Evolutionary conservation across 2,329 filamentous ascomycete genomes (phyloP).

Genomic region (Rutstroemia sp.): DNA sequence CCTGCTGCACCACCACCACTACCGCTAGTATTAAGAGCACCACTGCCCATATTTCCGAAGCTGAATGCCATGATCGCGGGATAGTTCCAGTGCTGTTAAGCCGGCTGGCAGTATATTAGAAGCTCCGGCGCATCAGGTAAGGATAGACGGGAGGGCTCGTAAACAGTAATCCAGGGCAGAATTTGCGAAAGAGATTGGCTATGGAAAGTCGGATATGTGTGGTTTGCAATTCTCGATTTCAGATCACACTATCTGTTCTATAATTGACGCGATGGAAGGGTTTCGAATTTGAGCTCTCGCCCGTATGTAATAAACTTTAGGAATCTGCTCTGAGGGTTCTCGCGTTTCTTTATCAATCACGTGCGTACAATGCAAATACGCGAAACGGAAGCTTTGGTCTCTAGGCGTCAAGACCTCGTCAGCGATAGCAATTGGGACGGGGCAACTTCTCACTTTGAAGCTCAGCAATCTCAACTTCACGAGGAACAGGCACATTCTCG

Average conservation of each 20-base stretch:
- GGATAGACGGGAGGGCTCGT: constrained; percentile 7
- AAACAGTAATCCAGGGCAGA: neutral
- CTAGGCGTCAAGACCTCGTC: constrained; percentile 11
- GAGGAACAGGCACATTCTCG: no score
- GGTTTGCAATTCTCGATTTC: neutral
- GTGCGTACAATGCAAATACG: neutral
- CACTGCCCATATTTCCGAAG: constrained; percentile 43
- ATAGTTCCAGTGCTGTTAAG: constrained; percentile 31
- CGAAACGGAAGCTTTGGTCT: constrained; percentile 4
- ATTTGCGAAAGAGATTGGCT: neutral
- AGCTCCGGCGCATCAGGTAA: constrained; percentile 23
- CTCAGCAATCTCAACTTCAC: neutral
- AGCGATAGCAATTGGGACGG: constrained; percentile 8
- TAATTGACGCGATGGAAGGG: neutral
- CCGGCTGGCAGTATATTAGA: constrained; percentile 28
- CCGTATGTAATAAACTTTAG: neutral
- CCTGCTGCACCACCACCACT: constrained; percentile 34
- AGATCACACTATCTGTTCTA: neutral
- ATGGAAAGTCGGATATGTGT: neutral
- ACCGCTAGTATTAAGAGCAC: constrained; percentile 38
- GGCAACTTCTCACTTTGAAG: constrained; percentile 1
- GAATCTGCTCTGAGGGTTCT: neutral
- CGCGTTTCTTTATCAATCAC: constrained; percentile 1
- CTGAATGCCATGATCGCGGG: constrained; percentile 55
- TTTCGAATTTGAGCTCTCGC: neutral